Base-by-base conservation (phyloP, 2,329 filamentous ascomycete genomes). In the Eurotiales sp. region DNA sequence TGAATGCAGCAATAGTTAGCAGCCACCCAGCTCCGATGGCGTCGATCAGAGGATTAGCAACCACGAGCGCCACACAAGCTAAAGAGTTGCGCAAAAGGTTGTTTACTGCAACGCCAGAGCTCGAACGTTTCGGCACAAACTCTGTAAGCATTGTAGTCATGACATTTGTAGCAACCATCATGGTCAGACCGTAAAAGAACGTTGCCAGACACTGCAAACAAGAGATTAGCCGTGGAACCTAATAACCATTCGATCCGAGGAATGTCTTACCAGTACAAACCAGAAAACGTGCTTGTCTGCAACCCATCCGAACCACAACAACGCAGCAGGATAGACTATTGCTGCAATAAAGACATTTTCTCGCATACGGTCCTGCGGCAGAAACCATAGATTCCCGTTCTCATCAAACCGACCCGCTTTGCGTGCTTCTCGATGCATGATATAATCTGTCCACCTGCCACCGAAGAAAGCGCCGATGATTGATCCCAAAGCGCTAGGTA, bases 141-240 rank as follows among this genome's bases (percentile, higher is more conserved):
- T 93, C 88, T 0, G 88, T 92, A 58, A 92, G 74, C 86, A 92
- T 90, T 0, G 88, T 92, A 0, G 87, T 90, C 0, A 82, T 77
- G 58, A 82, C 79, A 42, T 82, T 79, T 69, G 88, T 90, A 23
- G 90, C 83, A 3, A 93, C 75, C 88, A 93, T 93, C 29, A 80
- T 85, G 2, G 85, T 85, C 4, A 87, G 59, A n/a, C 89, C 89
- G 61, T 92, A 93, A 64, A 86, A 80, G 66, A 88, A 87, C 32
- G 85, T 83, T 19, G 83, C 82, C 30, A 86, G 73, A 75, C 50
- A 76, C 53, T 46, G 30, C 14, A 25, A 34, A 10, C 30, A 1
- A 3, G 6, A 22, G 23, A 40, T 50, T 21, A 37, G 21, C 22
- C 8, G 25, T 2, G 29, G 39, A 15, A 21, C 3, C 30, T 50